Percentiles rank a stretch among this genome's conserved stretches.
phyloP scores from a whole-genome alignment of 352 stramenopile species.

The Pythium coloratum region DNA sequence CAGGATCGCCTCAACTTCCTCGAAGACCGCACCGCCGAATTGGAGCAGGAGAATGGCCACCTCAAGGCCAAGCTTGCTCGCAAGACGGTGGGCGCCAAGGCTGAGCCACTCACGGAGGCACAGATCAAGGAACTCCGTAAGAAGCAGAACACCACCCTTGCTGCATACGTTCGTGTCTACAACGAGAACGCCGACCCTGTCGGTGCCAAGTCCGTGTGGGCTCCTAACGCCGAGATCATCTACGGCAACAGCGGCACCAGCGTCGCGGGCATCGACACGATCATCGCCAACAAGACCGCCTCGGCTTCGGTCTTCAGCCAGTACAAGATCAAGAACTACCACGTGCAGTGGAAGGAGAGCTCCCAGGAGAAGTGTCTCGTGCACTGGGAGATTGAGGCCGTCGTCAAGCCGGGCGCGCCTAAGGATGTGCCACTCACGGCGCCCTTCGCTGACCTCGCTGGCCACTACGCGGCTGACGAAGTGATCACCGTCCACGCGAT shows the following conservation, averaged over 20 bases:
- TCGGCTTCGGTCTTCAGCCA: slow-evolving; percentile 61
- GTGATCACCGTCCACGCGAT: slow-evolving; percentile 70
- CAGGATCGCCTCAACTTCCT: slow-evolving; percentile 87
- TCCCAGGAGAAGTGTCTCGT: slow-evolving; percentile 74
- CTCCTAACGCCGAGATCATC: slow-evolving; percentile 65
- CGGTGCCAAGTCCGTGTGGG: slow-evolving; percentile 56
- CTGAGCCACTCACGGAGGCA: slow-evolving; percentile 48
- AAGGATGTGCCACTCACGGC: slow-evolving; percentile 60
- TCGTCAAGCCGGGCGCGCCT: slow-evolving; percentile 47
- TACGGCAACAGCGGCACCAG: slow-evolving; percentile 51
- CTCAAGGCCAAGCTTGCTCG: slow-evolving; percentile 78
- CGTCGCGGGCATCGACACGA: slow-evolving; percentile 52
- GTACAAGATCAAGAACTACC: slow-evolving; percentile 86
- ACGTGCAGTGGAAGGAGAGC: slow-evolving; percentile 72
- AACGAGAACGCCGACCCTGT: slow-evolving; percentile 59
- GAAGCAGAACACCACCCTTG: slow-evolving; percentile 78
- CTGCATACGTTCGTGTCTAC: slow-evolving; percentile 71
- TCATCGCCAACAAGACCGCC: slow-evolving; percentile 65
- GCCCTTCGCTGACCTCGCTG: slow-evolving; percentile 61
- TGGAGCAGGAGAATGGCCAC: slow-evolving; percentile 82
- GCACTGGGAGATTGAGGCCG: slow-evolving; percentile 70
- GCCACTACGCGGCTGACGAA: slow-evolving; percentile 49
- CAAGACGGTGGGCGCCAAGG: slow-evolving; percentile 37
- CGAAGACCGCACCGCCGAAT: slow-evolving; percentile 78
- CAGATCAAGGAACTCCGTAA: slow-evolving; percentile 79